Conservation (phyloP, 805 yeast genomes). For the Candida pini region DNA sequence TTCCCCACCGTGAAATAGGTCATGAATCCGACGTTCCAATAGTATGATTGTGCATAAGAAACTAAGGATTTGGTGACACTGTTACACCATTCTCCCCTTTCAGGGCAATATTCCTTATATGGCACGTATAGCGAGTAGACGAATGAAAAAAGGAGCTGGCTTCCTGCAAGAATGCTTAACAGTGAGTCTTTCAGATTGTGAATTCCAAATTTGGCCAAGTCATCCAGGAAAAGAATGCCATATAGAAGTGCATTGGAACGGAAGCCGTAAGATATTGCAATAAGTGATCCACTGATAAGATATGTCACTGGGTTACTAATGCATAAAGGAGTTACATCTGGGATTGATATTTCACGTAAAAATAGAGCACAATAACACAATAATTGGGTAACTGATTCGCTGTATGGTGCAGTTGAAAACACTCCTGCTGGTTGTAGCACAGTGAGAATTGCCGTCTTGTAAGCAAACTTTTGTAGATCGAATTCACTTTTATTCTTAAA, state of each 20-base stretch:
- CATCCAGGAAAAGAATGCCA: slow-evolving; percentile 63
- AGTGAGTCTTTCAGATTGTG: slow-evolving; percentile 9
- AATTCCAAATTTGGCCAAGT: slow-evolving; percentile 32
- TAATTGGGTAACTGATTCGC: slow-evolving; percentile 68
- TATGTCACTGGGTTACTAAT: slow-evolving; percentile 18
- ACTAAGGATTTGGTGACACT: slow-evolving; percentile 52
- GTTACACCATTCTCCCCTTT: slow-evolving; percentile 74
- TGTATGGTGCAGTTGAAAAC: slow-evolving; percentile 66
- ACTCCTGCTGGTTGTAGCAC: slow-evolving; percentile 75
- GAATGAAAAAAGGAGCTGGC: slow-evolving; percentile 41
- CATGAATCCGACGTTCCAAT: slow-evolving; percentile 84
- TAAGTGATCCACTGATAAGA: slow-evolving; percentile 45
- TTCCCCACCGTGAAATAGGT: slow-evolving; percentile 79
- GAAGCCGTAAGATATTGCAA: slow-evolving; percentile 54
- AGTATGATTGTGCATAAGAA: slow-evolving; percentile 64
- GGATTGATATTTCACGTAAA: slow-evolving; percentile 35
- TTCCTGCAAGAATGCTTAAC: slow-evolving; percentile 50
- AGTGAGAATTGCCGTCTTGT: slow-evolving; percentile 33
- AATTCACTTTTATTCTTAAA: slow-evolving; percentile 6
- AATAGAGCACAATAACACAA: slow-evolving; percentile 52
- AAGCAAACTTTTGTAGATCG: slow-evolving; percentile 7
- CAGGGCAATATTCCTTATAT: slow-evolving; percentile 60
- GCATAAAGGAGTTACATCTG: neutral
- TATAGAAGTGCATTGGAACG: slow-evolving; percentile 74
- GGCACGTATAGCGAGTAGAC: slow-evolving; percentile 46